Conservation (phyloP, 2,329 filamentous ascomycete genomes). For the Ustilaginoidea virens region DNA sequence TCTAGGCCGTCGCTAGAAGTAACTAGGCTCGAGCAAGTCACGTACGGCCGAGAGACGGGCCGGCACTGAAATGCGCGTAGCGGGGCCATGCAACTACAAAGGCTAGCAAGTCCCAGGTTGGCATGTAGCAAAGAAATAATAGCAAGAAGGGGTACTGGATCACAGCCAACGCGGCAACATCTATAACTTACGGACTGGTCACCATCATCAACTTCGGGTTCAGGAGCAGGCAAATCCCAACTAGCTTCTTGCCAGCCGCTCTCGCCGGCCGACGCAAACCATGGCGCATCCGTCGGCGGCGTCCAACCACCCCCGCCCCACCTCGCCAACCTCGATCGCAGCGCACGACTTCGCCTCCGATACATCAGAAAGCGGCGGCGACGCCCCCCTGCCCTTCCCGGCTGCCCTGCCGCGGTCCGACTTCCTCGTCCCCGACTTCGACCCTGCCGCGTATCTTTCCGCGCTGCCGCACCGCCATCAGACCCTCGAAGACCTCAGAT, state of each 20-base stretch:
- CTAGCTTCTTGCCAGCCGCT: neutral
- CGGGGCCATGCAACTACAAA: conserved; percentile 8
- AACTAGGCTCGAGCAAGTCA: no score
- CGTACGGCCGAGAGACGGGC: no score
- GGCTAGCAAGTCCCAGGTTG: no score
- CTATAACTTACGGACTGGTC: no score
- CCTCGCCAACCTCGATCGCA: conserved; percentile 6
- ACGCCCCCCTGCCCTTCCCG: conserved; percentile 72
- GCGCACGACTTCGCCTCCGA: conserved; percentile 5
- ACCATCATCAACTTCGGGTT: no score
- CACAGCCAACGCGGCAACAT: no score
- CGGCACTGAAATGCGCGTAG: conserved; percentile 7
- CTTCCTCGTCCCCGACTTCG: conserved; percentile 66
- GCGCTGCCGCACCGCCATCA: conserved; percentile 78
- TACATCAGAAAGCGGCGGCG: conserved; percentile 31
- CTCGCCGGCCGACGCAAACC: neutral
- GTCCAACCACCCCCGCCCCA: conserved; percentile 5
- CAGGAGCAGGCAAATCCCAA: neutral
- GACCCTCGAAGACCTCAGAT: conserved; percentile 82
- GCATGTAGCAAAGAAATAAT: no score
- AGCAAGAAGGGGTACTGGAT: no score
- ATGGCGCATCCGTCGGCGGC: conserved; percentile 4
- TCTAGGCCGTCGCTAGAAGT: no score
- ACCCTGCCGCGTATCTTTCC: conserved; percentile 65
- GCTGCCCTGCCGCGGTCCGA: conserved; percentile 66